Percentiles rank a stretch among this genome's conserved stretches.
Conservation (phyloP, 1,284 basidiomycete genomes). For the Sporisorium graminicola region DNA sequence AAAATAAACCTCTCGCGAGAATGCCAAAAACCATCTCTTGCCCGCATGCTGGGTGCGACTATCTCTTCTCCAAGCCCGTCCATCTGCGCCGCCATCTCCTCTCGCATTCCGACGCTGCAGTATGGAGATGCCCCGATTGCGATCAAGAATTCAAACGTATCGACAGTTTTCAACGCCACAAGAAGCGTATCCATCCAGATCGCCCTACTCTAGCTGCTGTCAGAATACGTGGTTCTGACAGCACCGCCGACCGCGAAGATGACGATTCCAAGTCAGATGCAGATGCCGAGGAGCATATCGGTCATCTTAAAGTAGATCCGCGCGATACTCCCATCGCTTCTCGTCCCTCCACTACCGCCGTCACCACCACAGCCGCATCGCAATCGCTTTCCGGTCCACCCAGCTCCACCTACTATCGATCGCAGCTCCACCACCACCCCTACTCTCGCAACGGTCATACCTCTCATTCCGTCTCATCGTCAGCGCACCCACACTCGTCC, state of each 20-base stretch:
- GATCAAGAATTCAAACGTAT: conserved; percentile 50
- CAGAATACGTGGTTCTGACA: conserved; percentile 14
- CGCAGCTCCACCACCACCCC: conserved; percentile 28
- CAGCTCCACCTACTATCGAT: conserved; percentile 12
- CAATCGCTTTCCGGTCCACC: conserved; percentile 4
- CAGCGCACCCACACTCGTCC: not conserved
- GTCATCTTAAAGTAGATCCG: conserved; percentile 10
- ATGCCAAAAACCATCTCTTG: conserved; percentile 52
- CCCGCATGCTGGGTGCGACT: conserved; percentile 43
- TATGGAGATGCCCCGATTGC: conserved; percentile 48
- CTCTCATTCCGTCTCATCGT: conserved; percentile 3
- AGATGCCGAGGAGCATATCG: conserved; percentile 22
- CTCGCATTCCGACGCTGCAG: conserved; percentile 41
- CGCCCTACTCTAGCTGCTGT: conserved; percentile 29
- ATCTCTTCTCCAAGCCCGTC: conserved; percentile 48
- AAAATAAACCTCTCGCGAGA: not conserved
- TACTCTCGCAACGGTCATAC: conserved; percentile 20
- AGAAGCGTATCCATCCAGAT: conserved; percentile 48
- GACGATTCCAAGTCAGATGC: conserved; percentile 20
- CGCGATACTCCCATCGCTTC: not conserved
- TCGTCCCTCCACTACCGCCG: not conserved
- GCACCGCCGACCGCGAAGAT: not conserved
- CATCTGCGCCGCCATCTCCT: conserved; percentile 47
- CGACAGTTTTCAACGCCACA: conserved; percentile 54
- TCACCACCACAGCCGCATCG: not conserved